Percentiles rank a stretch among this genome's conserved stretches.
Evolutionary conservation across 805 yeast species (phyloP).

Genomic region (Pichia pseudocactophila): DNA sequence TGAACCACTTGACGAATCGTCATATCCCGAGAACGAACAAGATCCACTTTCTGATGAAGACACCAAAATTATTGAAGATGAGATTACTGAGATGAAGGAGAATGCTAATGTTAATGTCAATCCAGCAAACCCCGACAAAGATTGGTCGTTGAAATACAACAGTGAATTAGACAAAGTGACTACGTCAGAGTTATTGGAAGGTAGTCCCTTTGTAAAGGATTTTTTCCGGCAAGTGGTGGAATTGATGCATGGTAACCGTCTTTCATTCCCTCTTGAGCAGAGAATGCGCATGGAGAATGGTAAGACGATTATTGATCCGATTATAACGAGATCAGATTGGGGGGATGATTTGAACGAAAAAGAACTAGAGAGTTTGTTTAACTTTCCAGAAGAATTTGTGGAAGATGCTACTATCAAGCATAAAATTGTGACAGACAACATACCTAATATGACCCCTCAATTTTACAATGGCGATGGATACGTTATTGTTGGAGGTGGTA

Average conservation of each 20-base stretch:
- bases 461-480: slow-evolving; percentile 25
- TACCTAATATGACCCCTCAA: slow-evolving; percentile 33
- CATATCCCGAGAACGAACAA: not conserved
- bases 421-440: slow-evolving; percentile 31
- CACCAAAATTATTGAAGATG: not conserved
- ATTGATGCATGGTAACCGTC: not conserved
- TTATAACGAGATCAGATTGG: slow-evolving; percentile 7
- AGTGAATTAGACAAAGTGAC: not conserved
- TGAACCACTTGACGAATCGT: not conserved
- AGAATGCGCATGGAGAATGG: not conserved
- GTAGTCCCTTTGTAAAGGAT: not conserved
- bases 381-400: slow-evolving; percentile 32
- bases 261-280: not conserved
- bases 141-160: not conserved
- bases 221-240: not conserved
- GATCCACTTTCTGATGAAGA: not conserved
- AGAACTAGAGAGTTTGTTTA: slow-evolving; percentile 7
- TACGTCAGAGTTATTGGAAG: not conserved
- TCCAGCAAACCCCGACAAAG: not conserved
- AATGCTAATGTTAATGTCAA: not conserved
- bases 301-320: slow-evolving; percentile 13
- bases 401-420: slow-evolving; percentile 40
- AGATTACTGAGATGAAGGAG: not conserved
- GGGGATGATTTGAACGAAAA: slow-evolving; percentile 10
- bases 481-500: slow-evolving; percentile 37